Percentiles rank a stretch among this genome's conserved stretches.
phyloP scores from a whole-genome alignment of 179 eudicot species.

The Heliamphora pulchella region DNA sequence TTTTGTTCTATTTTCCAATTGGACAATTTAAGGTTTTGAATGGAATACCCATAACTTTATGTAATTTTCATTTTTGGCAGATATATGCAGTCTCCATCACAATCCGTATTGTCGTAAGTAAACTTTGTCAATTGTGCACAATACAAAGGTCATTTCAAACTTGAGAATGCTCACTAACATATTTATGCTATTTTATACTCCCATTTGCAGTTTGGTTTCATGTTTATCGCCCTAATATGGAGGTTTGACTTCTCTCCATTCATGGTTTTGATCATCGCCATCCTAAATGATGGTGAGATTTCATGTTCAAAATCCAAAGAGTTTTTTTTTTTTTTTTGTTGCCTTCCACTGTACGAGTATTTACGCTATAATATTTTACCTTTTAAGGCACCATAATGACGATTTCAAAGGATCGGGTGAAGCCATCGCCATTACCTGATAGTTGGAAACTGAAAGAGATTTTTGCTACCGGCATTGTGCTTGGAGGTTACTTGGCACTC shows the following conservation, averaged over 20 bases:
- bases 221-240: slow-evolving; percentile 73
- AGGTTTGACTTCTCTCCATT: slow-evolving; percentile 69
- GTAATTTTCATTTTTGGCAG: slow-evolving; percentile 29
- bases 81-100: slow-evolving; percentile 91
- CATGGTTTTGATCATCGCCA: slow-evolving; percentile 75
- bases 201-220: slow-evolving; percentile 51
- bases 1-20: background rate
- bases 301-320: background rate
- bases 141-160: background rate
- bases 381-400: slow-evolving; percentile 35
- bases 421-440: slow-evolving; percentile 35
- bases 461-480: slow-evolving; percentile 30
- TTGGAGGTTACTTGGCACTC: slow-evolving; percentile 32
- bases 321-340: background rate
- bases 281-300: slow-evolving; percentile 54
- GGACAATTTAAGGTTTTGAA: background rate
- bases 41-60: background rate
- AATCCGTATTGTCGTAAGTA: slow-evolving; percentile 90
- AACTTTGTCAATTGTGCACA: background rate
- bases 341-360: background rate
- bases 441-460: slow-evolving; percentile 37
- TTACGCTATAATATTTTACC: too few relatives aligned
- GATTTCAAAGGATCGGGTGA: slow-evolving; percentile 34
- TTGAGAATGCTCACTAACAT: background rate
- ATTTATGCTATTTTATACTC: slow-evolving; percentile 1